Conservation (phyloP, 2,329 filamentous ascomycete genomes). For the Microsporum canis region DNA sequence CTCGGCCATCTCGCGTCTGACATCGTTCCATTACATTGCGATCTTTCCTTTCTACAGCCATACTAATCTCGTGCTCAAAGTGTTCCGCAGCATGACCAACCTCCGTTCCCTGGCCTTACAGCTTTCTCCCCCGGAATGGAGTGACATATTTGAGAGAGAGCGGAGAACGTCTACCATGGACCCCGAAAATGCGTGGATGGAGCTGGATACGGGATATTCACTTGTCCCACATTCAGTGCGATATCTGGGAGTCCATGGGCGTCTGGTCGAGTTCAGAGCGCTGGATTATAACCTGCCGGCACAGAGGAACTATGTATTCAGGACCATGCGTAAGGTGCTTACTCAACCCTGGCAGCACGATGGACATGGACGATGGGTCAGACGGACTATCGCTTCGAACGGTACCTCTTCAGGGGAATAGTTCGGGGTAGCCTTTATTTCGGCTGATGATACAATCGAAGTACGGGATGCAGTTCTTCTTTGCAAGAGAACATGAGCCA, state of each 20-base stretch:
- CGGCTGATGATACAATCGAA: background rate
- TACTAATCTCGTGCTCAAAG: slow-evolving; percentile 37
- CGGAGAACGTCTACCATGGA: slow-evolving; percentile 29
- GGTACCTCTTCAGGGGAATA: background rate
- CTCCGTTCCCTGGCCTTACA: slow-evolving; percentile 47
- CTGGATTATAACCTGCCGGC: slow-evolving; percentile 25
- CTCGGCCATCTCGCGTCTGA: slow-evolving; percentile 35
- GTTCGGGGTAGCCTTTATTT: background rate
- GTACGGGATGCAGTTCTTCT: too few relatives aligned
- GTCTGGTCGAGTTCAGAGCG: slow-evolving; percentile 20
- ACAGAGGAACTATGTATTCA: slow-evolving; percentile 21
- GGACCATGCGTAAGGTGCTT: slow-evolving; percentile 19
- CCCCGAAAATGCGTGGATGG: slow-evolving; percentile 41
- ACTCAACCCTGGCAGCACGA: slow-evolving; percentile 23
- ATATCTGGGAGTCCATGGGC: slow-evolving; percentile 16
- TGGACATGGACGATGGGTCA: slow-evolving; percentile 22
- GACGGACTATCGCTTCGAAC: background rate
- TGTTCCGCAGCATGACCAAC: slow-evolving; percentile 40
- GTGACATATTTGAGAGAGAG: slow-evolving; percentile 31
- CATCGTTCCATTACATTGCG: slow-evolving; percentile 47
- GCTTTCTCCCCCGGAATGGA: slow-evolving; percentile 30
- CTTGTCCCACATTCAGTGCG: slow-evolving; percentile 32
- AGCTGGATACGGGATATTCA: slow-evolving; percentile 42
- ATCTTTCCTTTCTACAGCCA: slow-evolving; percentile 58
- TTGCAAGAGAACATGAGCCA: too few relatives aligned